Evolutionary conservation across 805 yeast species (phyloP), one percentile per base, ranked within the genome.

Genomic region (Wickerhamomyces rabaulensis): DNA sequence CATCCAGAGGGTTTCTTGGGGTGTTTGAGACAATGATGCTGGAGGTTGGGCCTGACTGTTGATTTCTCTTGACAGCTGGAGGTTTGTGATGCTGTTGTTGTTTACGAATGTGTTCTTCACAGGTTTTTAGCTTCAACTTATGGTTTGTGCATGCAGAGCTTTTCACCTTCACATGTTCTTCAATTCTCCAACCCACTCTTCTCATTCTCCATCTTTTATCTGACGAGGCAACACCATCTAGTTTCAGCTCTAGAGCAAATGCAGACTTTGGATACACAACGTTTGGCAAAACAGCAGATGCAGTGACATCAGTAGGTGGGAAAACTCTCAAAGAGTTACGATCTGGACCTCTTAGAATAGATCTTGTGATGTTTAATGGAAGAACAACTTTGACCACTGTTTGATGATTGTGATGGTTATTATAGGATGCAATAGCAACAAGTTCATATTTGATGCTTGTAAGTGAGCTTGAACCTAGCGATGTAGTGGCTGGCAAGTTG

Each of bases 231-330:
- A 87, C 78, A 47, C 89, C 86, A 56, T 89, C 95, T 57, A 94
- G 67, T 53, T 82, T 80, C 58, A 94, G 70, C 60, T 90, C 97
- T 20, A 92, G 74, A 0, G 94, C 85, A 60, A 94, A 88, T 1
- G 84, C 74, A 0, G 96, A 84, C 61, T 87, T 84, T 12, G 98
- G 98, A 63, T 87, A 87, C 27, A 87, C 76, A 15, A 90, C 96
- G 52, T 86, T 86, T 2, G 99, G 99, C 42, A 94, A 70, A 15
- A 83, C 85, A 9, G 95, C 94, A 23, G 85, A 79, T 7, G 96
- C 95, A 3, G 89, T 83, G 33, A 94, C 83, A 39, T 85, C 87
- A 0, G 98, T 92, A 8, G 99, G 98, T 1, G 99, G 99, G 65
- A 94, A 94, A 1, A 94, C 87, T 50, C 99, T 76, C 35, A 89